Evolutionary conservation across 202 grass and related monocot species (phyloP).

Genomic region (Sporobolus alterniflorus): DNA sequence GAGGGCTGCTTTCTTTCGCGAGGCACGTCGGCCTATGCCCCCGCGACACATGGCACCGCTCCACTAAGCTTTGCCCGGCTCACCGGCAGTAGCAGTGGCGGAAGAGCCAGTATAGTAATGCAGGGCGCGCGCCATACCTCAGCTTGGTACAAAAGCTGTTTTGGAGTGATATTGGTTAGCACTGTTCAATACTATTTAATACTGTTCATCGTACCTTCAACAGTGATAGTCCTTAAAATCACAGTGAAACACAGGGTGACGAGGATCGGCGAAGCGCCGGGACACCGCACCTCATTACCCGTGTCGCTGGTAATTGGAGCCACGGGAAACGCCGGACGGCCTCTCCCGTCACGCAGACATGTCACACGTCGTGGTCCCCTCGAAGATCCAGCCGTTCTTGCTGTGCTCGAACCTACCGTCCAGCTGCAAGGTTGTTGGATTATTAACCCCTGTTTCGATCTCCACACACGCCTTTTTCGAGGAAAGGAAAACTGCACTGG

Average conservation of each 20-base stretch:
- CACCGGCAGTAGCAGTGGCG: neutral
- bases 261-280: neutral
- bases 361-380: conserved; percentile 19
- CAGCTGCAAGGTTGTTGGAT: conserved; percentile 16
- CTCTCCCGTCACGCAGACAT: neutral
- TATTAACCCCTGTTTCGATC: neutral
- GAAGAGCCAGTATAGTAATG: too few species aligned
- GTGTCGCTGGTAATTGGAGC: neutral
- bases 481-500: neutral
- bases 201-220: too few species aligned
- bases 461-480: neutral
- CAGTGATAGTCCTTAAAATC: too few species aligned
- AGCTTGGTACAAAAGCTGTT: too few species aligned
- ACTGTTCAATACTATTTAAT: too few species aligned
- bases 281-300: neutral
- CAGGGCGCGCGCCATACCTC: too few species aligned
- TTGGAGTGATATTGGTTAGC: too few species aligned
- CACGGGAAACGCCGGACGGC: neutral
- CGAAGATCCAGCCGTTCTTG: conserved; percentile 9
- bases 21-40: conserved; percentile 18
- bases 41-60: conserved; percentile 3
- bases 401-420: conserved; percentile 32
- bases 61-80: neutral
- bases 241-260: neutral
- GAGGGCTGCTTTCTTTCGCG: conserved; percentile 6